These are phyloP conservation scores for Filosporella fistucella DNA, from an alignment of 495 filamentous ascomycete species.

Conservation along the genomic window DNA sequence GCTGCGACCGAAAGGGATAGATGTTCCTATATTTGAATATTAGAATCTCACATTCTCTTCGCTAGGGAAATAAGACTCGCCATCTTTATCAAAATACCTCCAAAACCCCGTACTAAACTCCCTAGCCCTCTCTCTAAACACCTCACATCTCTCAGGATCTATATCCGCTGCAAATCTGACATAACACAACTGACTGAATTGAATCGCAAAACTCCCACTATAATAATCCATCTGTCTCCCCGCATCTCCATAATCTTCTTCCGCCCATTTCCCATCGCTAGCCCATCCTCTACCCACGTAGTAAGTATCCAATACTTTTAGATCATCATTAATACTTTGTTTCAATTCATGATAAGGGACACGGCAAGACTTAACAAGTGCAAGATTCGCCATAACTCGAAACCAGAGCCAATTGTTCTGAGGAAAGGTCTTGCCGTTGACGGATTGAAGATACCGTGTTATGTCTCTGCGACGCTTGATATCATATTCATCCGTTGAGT, in stretches of 20 bases:
- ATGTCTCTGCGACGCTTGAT: constrained; percentile 30
- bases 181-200: constrained; percentile 54
- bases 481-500: constrained; percentile 19
- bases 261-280: constrained; percentile 40
- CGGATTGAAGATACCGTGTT: constrained; percentile 42
- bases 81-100: constrained; percentile 51
- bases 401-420: constrained; percentile 47
- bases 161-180: constrained; percentile 47
- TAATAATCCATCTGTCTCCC: constrained; percentile 61
- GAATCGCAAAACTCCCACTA: constrained; percentile 57
- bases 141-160: constrained; percentile 44
- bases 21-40: constrained; percentile 28
- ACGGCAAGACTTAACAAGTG: constrained; percentile 45
- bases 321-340: constrained; percentile 41
- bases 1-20: constrained; percentile 54
- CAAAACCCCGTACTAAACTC: constrained; percentile 49
- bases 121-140: constrained; percentile 43
- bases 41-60: neutral
- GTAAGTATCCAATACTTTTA: constrained; percentile 55
- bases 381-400: constrained; percentile 57
- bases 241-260: no score
- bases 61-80: constrained; percentile 20
- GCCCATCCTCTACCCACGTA: constrained; percentile 56
- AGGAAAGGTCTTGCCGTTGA: constrained; percentile 46
- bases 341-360: constrained; percentile 36